These are phyloP conservation scores for Sporothrix mexicana DNA, from an alignment of 2,329 filamentous ascomycete genomes.

Conservation along the genomic window DNA sequence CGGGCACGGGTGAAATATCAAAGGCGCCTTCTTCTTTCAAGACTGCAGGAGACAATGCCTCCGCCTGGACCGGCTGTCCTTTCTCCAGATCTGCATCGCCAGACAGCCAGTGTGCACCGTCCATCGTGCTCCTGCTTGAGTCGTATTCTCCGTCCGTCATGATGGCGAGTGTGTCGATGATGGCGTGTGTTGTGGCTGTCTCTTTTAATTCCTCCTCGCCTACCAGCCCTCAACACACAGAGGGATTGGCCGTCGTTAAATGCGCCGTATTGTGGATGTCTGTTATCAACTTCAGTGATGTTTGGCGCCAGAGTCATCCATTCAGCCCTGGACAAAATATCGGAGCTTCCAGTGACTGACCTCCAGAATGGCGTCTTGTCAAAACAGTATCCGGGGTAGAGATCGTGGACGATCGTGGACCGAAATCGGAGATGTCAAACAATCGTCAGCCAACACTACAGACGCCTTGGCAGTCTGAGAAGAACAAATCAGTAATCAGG, in stretches of 20 bases:
- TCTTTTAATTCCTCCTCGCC: neutral
- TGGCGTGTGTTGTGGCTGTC: neutral
- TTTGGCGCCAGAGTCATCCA: neutral
- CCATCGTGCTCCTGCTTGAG: conserved; percentile 3
- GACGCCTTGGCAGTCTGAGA: neutral
- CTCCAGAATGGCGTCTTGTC: neutral
- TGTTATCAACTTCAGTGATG: too few relatives aligned
- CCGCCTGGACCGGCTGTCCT: neutral
- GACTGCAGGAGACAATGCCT: neutral
- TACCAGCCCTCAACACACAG: too few relatives aligned
- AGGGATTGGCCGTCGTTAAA: too few relatives aligned
- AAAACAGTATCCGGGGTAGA: neutral
- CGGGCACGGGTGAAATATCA: neutral
- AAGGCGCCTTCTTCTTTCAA: neutral
- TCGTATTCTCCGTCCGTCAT: conserved; percentile 9
- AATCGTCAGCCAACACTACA: neutral
- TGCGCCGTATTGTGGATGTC: too few relatives aligned
- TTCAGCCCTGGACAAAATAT: neutral
- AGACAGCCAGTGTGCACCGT: neutral
- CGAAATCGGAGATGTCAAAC: conserved; percentile 7
- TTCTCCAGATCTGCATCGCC: neutral
- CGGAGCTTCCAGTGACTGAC: neutral
- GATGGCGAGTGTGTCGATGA: neutral
- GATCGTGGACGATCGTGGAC: neutral
- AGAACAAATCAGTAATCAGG: neutral